Evolutionary conservation across 352 stramenopile genomes (phyloP).

Genomic region (Pythium sp.): DNA sequence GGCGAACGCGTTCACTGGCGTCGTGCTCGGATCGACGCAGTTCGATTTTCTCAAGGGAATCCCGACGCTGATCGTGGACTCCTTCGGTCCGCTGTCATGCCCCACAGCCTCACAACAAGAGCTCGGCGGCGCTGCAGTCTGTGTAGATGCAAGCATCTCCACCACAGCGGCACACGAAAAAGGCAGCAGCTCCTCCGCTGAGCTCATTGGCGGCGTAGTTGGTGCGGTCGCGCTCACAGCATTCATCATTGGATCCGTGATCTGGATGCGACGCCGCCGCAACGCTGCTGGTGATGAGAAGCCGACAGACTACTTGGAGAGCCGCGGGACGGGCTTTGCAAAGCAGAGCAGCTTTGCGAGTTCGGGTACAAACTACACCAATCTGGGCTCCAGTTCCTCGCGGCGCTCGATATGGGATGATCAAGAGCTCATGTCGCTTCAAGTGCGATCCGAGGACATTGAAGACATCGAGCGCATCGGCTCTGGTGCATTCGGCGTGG

Average conservation of each 20-base stretch:
- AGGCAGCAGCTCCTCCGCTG: not conserved
- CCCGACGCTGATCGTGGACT: constrained; percentile 11
- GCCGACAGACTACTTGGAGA: constrained; percentile 3
- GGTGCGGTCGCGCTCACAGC: not conserved
- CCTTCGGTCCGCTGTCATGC: constrained; percentile 9
- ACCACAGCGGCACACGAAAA: not conserved
- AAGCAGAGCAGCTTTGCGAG: constrained; percentile 6
- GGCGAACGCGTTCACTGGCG: constrained; percentile 12
- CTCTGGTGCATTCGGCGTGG: constrained; percentile 39
- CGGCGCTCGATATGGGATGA: constrained; percentile 47
- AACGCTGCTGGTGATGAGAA: not conserved
- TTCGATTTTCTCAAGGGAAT: constrained; percentile 12
- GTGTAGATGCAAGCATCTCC: not conserved
- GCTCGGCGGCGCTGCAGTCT: constrained; percentile 3
- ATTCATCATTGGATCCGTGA: constrained; percentile 5
- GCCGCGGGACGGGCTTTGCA: not conserved
- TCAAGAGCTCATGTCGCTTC: constrained; percentile 43
- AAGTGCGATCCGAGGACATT: constrained; percentile 46
- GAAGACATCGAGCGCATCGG: constrained; percentile 50
- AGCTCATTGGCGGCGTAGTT: constrained; percentile 7
- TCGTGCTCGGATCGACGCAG: constrained; percentile 5
- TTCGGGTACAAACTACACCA: constrained; percentile 7
- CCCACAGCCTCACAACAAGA: not conserved
- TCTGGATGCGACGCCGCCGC: constrained; percentile 10
- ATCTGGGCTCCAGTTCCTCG: constrained; percentile 9